Conservation (phyloP, 495 filamentous ascomycete species). For the Daldinia decipiens region DNA sequence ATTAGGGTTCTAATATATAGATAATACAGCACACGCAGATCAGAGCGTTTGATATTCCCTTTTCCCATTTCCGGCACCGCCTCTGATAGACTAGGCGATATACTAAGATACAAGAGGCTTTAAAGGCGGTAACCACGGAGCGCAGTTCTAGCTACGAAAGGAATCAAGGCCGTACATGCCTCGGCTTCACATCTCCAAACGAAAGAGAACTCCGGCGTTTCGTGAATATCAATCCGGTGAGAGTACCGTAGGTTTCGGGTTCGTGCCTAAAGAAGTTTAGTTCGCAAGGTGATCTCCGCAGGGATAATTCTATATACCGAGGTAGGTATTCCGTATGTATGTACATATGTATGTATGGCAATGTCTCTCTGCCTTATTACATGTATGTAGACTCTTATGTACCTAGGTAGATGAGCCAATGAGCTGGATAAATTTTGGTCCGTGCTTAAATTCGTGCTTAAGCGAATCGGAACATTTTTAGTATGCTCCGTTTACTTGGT, state of each 20-base stretch:
- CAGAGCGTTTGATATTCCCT: slow-evolving; percentile 37
- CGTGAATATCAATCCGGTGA: slow-evolving; percentile 37
- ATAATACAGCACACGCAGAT: slow-evolving; percentile 16
- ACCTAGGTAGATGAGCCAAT: slow-evolving; percentile 38
- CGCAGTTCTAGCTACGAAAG: slow-evolving; percentile 45
- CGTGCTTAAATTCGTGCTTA: slow-evolving; percentile 8
- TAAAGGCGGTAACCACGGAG: slow-evolving; percentile 27
- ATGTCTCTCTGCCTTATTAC: not conserved
- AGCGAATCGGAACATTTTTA: slow-evolving; percentile 39
- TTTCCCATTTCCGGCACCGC: slow-evolving; percentile 32
- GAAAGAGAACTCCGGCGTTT: slow-evolving; percentile 52
- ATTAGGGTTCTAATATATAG: slow-evolving; percentile 27
- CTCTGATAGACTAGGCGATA: slow-evolving; percentile 10
- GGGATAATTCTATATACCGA: slow-evolving; percentile 5
- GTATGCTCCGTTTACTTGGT: not conserved
- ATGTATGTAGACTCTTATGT: not conserved
- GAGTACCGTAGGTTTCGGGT: slow-evolving; percentile 41
- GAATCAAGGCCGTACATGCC: slow-evolving; percentile 46
- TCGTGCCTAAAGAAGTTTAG: slow-evolving; percentile 31
- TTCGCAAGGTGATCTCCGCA: slow-evolving; percentile 25
- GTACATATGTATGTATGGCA: slow-evolving; percentile 6
- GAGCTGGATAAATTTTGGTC: slow-evolving; percentile 9
- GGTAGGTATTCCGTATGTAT: too few relatives aligned
- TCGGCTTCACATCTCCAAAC: slow-evolving; percentile 59
- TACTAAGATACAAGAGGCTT: slow-evolving; percentile 33